Percentiles rank a stretch among this genome's conserved stretches.
phyloP scores from a whole-genome alignment of 2,329 filamentous ascomycete species.

The Beauveria medogensis region DNA sequence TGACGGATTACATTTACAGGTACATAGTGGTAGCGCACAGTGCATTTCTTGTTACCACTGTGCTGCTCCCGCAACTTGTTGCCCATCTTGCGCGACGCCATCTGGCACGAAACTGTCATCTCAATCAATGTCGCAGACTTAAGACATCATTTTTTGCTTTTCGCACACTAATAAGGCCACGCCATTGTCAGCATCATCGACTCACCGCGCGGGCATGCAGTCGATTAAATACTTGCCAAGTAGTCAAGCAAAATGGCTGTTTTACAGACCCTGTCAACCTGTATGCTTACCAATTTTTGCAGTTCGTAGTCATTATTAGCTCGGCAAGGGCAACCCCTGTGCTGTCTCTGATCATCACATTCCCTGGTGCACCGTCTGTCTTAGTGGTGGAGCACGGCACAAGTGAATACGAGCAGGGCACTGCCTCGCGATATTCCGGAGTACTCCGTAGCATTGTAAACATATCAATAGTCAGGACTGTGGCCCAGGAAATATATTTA shows the following conservation, averaged over 20 bases:
- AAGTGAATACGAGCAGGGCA: background rate
- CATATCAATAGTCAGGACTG: background rate
- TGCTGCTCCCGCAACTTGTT: background rate
- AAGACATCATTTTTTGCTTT: background rate
- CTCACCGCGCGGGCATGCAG: too few relatives aligned
- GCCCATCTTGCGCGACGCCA: background rate
- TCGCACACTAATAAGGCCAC: background rate
- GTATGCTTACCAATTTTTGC: too few relatives aligned
- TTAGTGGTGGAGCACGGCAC: background rate
- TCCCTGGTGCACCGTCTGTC: background rate
- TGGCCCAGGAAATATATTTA: background rate
- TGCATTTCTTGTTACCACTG: background rate
- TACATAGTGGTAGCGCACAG: background rate
- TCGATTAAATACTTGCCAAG: too few relatives aligned
- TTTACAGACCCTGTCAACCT: too few relatives aligned
- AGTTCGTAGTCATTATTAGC: too few relatives aligned
- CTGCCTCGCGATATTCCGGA: background rate
- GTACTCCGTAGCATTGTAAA: background rate
- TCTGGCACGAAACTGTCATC: background rate
- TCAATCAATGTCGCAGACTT: slow-evolving; percentile 4
- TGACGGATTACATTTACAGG: too few relatives aligned
- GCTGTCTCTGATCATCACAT: too few relatives aligned
- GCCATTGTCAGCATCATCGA: too few relatives aligned
- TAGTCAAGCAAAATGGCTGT: too few relatives aligned
- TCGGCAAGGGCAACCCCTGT: too few relatives aligned